phyloP scores from a whole-genome alignment of 768 basidiomycete species.

The Asterophora lycoperdoides region DNA sequence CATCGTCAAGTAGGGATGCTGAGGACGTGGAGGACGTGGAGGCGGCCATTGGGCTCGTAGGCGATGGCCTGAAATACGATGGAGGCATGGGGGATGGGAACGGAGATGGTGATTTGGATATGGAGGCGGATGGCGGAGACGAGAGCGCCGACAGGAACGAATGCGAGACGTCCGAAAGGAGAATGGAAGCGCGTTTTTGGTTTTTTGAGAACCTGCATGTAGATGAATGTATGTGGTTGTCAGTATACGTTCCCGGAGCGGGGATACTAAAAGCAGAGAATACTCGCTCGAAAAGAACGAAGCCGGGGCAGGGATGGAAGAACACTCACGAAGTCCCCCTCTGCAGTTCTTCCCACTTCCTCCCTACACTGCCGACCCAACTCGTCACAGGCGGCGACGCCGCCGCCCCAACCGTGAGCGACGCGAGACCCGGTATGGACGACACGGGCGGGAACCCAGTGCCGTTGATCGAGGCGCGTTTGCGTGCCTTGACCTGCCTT shows the following conservation, averaged over 20 bases:
- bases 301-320: not conserved
- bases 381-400: constrained; percentile 25
- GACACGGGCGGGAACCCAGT: constrained; percentile 29
- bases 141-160: constrained; percentile 46
- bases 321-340: constrained; percentile 43
- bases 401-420: constrained; percentile 23
- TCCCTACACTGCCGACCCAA: constrained; percentile 59
- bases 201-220: constrained; percentile 55
- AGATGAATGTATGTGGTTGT: not conserved
- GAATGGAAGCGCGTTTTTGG: constrained; percentile 64
- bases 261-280: too few species aligned
- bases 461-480: constrained; percentile 14
- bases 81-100: constrained; percentile 5
- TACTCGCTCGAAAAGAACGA: too few species aligned
- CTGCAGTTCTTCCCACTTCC: constrained; percentile 57
- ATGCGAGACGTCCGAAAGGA: constrained; percentile 63
- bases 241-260: too few species aligned
- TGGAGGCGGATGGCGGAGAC: constrained; percentile 29
- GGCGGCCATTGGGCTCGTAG: constrained; percentile 15
- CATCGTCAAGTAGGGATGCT: constrained; percentile 40
- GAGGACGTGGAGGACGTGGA: constrained; percentile 17
- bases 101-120: constrained; percentile 20
- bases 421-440: constrained; percentile 37
- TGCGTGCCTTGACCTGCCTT: not conserved
- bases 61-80: constrained; percentile 15